Evolutionary conservation across 2,329 filamentous ascomycete species (phyloP).

Genomic region (Elsinoe batatas): DNA sequence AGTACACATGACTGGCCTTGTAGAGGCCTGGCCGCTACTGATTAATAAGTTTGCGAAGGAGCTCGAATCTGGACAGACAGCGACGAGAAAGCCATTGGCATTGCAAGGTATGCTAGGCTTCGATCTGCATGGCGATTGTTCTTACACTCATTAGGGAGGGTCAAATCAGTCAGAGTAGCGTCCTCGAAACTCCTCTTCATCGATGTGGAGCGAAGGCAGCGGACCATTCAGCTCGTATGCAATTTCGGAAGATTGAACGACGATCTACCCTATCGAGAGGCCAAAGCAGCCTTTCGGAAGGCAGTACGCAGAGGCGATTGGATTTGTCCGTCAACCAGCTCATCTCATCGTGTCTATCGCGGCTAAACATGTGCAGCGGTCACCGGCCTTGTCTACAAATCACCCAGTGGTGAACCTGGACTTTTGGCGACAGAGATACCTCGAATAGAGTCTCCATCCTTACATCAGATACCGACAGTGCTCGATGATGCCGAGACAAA

Average conservation of each 20-base stretch:
- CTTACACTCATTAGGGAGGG: constrained; percentile 48
- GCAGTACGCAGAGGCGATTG: constrained; percentile 72
- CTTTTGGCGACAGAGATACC: constrained; percentile 60
- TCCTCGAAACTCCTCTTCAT: constrained; percentile 78
- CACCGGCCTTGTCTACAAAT: constrained; percentile 12
- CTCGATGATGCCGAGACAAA: constrained; percentile 62
- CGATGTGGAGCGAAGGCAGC: constrained; percentile 64
- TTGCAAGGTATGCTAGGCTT: not conserved
- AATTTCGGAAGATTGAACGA: constrained; percentile 47
- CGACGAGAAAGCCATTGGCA: not conserved
- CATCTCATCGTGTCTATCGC: too few relatives aligned
- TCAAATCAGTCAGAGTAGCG: constrained; percentile 59
- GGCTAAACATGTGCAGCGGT: not conserved
- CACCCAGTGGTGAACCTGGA: constrained; percentile 64
- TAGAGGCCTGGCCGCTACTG: not conserved
- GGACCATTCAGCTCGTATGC: constrained; percentile 66
- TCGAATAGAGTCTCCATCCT: constrained; percentile 61
- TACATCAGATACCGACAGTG: constrained; percentile 66
- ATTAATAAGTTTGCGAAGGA: not conserved
- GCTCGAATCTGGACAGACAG: not conserved
- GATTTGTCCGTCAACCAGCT: constrained; percentile 52
- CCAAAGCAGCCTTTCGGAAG: constrained; percentile 52
- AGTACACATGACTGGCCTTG: constrained; percentile 20
- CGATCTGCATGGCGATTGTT: not conserved
- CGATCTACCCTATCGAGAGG: constrained; percentile 30